These are phyloP conservation scores for Coemansia furcata DNA, from an alignment of 192 early-diverging fungal genomes.

Conservation along the genomic window DNA sequence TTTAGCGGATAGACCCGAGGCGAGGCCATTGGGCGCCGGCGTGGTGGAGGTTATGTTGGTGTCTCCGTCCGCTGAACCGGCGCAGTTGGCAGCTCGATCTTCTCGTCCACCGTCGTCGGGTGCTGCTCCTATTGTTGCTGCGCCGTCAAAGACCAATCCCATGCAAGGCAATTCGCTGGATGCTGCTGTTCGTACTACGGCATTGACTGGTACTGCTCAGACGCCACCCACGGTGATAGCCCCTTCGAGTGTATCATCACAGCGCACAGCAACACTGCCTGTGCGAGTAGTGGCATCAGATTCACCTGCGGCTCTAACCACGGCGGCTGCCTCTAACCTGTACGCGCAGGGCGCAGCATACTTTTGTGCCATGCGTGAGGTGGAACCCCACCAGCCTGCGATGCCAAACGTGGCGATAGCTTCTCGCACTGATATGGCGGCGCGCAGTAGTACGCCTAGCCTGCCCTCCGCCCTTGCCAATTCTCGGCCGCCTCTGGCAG, in stretches of 20 bases:
- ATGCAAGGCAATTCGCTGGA: background rate
- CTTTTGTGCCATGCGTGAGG: background rate
- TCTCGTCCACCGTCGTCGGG: too few species aligned
- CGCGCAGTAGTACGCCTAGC: background rate
- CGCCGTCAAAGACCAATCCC: background rate
- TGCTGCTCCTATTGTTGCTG: background rate
- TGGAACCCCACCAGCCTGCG: background rate
- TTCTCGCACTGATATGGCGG: background rate
- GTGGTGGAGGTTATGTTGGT: too few species aligned
- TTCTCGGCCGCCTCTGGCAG: background rate
- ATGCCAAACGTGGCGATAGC: background rate
- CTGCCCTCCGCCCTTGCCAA: background rate
- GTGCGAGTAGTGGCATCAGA: too few species aligned
- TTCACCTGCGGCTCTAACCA: too few species aligned
- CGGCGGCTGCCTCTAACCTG: too few species aligned
- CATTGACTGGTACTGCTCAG: background rate
- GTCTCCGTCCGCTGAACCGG: too few species aligned
- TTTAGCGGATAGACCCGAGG: background rate
- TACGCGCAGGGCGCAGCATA: too few species aligned
- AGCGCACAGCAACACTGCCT: background rate
- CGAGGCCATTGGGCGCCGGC: too few species aligned
- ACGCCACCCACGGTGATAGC: background rate
- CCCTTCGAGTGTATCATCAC: too few species aligned
- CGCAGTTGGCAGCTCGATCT: too few species aligned
- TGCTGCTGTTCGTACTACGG: background rate